Percentiles rank a stretch among this genome's conserved stretches.
phyloP scores from a whole-genome alignment of 2,329 filamentous ascomycete genomes.

The Penicillium olsonii region DNA sequence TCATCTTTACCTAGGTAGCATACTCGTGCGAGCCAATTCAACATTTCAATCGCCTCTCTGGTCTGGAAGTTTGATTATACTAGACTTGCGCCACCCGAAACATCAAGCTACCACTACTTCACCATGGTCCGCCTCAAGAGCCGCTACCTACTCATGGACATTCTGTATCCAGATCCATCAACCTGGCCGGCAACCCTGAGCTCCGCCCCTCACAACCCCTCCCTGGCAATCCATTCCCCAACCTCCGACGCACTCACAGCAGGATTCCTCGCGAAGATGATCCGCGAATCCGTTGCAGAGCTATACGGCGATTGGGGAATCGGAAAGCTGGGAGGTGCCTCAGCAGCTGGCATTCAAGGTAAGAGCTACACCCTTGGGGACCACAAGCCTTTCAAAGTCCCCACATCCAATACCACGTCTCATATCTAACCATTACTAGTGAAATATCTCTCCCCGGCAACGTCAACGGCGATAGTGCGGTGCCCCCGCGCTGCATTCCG shows the following conservation, averaged over 20 bases:
- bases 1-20: too few relatives aligned
- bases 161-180: conserved; percentile 72
- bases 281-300: conserved; percentile 69
- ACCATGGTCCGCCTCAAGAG: conserved; percentile 94
- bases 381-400: background rate
- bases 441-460: conserved; percentile 90
- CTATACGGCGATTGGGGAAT: conserved; percentile 89
- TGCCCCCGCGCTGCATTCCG: conserved; percentile 80
- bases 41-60: background rate
- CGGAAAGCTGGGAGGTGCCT: conserved; percentile 58
- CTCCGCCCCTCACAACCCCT: conserved; percentile 38
- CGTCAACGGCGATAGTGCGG: conserved; percentile 87
- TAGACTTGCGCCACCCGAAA: too few relatives aligned
- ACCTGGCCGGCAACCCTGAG: conserved; percentile 35
- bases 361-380: conserved; percentile 19
- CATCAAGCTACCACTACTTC: too few relatives aligned
- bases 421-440: conserved; percentile 55
- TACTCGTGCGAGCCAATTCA: background rate
- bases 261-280: conserved; percentile 64
- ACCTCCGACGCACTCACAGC: conserved; percentile 71
- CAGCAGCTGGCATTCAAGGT: conserved; percentile 71
- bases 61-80: background rate
- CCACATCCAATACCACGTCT: background rate
- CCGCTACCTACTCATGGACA: conserved; percentile 91
- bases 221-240: conserved; percentile 76